These are phyloP conservation scores for Sextonia rubra DNA, from an alignment of 164 flowering plant genomes.

Conservation along the genomic window DNA sequence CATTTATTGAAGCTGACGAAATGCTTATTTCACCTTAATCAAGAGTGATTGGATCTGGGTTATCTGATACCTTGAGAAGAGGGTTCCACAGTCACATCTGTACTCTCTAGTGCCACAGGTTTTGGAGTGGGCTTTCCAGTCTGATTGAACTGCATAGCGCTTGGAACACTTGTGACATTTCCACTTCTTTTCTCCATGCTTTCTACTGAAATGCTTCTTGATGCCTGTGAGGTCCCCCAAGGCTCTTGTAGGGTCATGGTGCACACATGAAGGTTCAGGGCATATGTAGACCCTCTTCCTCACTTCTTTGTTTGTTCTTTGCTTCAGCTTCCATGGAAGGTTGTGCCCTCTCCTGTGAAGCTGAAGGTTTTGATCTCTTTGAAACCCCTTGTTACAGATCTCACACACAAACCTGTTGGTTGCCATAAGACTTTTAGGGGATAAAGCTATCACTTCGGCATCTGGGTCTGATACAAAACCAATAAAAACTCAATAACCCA, in stretches of 20 bases:
- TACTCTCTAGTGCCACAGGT: conserved; percentile 95
- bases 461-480: conserved; percentile 29
- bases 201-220: conserved; percentile 46
- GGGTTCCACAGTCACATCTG: conserved; percentile 97
- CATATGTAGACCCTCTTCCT: conserved; percentile 88
- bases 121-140: conserved; percentile 96
- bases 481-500: not conserved
- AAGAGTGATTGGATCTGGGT: not conserved
- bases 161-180: conserved; percentile 50
- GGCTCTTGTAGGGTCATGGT: conserved; percentile 87
- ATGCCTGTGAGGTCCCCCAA: conserved; percentile 94
- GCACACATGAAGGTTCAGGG: conserved; percentile 78
- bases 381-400: conserved; percentile 95
- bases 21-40: not conserved
- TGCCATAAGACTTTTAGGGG: conserved; percentile 79
- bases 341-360: conserved; percentile 94
- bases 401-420: conserved; percentile 89
- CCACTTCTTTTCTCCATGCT: conserved; percentile 43
- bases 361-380: conserved; percentile 92
- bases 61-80: conserved; percentile 76
- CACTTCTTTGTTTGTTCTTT: conserved; percentile 58
- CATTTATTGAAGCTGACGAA: conserved; percentile 10
- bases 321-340: conserved; percentile 93
- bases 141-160: conserved; percentile 68
- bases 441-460: conserved; percentile 51